Base-by-base conservation (phyloP, 2,329 filamentous ascomycete species). In the Byssochlamys sp. region DNA sequence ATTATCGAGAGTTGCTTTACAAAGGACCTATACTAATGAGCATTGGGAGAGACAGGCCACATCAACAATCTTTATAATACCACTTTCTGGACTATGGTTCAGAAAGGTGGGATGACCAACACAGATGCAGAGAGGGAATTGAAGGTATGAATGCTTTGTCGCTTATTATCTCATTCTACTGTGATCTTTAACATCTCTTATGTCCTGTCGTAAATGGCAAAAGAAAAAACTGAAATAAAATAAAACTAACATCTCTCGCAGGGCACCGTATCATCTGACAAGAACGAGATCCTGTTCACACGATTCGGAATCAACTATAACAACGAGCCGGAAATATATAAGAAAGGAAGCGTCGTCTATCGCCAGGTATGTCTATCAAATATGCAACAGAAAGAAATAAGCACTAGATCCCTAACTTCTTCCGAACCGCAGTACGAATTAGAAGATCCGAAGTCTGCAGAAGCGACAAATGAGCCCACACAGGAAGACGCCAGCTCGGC, bases 41-140 rank as follows among this genome's bases (percentile, higher is more conserved):
- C 12, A 53, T 25, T 9, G 33, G 14, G 27, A 45, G 11, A 35
- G 53, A 10, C 59, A 92, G 89, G 89, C 63, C 94, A 99, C 71
- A 95, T 99, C 66, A 99, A 99, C 73, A 99, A 99, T 68, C 82
- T 99, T 3, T 99, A 96, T 74, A 99, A 99, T 71, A 99, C 94
- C 0, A 90, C 90, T 0, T 97, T 97, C 72, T 99, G 94, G 94
- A 80, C 87, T 0, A 78, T 99, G 66, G 87, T 97, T 25, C 84
- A 90, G 62, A 78, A 84, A 53, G 91, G 89, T 1, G 88, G 87
- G 0, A 81, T 94, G 77, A 85, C 83, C 55, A 82, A 84, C 29
- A 87, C 85, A 54, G 87, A 90, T 58, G 94, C 94, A 0, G 92
- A 97, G 70, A 82, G 87, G 67, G 82, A 84, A 59, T 81, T 99